Conservation (phyloP, 2,329 filamentous ascomycete genomes). For the Aureobasidium zeae region DNA sequence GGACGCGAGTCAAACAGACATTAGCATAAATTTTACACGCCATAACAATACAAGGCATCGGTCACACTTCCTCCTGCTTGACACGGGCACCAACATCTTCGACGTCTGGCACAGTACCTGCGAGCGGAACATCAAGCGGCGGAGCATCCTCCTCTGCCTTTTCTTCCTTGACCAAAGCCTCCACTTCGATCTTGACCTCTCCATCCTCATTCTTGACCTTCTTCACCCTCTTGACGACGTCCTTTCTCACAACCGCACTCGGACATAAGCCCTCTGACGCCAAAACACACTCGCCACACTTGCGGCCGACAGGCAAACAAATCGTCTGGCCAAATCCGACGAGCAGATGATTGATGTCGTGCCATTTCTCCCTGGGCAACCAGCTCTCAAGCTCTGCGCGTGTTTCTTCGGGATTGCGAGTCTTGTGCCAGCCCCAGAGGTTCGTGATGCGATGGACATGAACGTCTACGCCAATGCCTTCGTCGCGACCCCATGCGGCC, state of each 20-base stretch:
- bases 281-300: constrained; percentile 79
- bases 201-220: constrained; percentile 31
- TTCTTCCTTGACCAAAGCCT: constrained; percentile 22
- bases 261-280: constrained; percentile 66
- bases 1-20: not conserved
- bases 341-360: constrained; percentile 82
- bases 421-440: constrained; percentile 84
- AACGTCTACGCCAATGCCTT: constrained; percentile 87
- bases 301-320: constrained; percentile 68
- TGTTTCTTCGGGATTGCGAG: constrained; percentile 73
- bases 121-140: constrained; percentile 20
- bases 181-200: constrained; percentile 23
- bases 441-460: constrained; percentile 94
- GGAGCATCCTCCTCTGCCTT: constrained; percentile 25
- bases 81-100: constrained; percentile 20
- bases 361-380: constrained; percentile 78
- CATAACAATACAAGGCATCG: too few relatives aligned
- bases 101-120: constrained; percentile 20
- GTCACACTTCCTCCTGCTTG: not conserved
- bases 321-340: constrained; percentile 84
- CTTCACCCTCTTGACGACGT: constrained; percentile 44
- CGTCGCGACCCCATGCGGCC: constrained; percentile 58
- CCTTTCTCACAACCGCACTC: constrained; percentile 37
- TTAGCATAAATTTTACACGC: too few relatives aligned
- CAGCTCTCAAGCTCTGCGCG: constrained; percentile 65